Evolutionary conservation across 1,139 yeast genomes (phyloP), one percentile per base, ranked within the genome.

Genomic region (Lodderomyces pseudojiufengensis): DNA sequence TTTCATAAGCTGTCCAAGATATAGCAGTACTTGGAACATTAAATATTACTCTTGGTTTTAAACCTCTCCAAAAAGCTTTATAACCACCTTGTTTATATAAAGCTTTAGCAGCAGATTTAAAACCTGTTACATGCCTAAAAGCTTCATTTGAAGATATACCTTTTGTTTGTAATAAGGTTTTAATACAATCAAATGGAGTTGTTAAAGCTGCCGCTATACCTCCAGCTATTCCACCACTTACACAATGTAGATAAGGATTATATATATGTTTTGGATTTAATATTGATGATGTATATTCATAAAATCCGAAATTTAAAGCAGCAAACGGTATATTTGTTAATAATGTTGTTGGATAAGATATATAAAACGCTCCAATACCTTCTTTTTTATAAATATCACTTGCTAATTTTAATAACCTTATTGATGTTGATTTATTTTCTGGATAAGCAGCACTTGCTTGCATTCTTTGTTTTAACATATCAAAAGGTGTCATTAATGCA

Each of bases 401-500:
- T 5, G 78, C 76, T 20, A 70, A 59, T 38, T 58, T 57, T 35
- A 64, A 48, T 30, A 70, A 59, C 37, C 54, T 55, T 35, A 51
- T 51, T 13, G 66, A 51, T n/a, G 38, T 42, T 26, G 46, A 42
- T 39, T 37, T 43, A 37, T 26, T 31, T 24, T 38, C 37, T 8
- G 47, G 32, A 10, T 44, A 36, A 4, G 50, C 34, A 11, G 50
- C 47, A 12, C 40, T 38, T 11, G 65, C 71, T 51, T 70, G 76
- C 75, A 70, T 70, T 53, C 75, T 55, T 50, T 92, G 99, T 58
- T 92, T 92, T 45, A 94, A 71, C 28, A 92, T 95, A 55, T 92
- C 99, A 56, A 92, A 92, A 15, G 99, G 99, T 44, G 95, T 92
- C 97, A 92, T 90, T 48, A 94, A 71, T 3, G 97, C 97, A 62